Conservation (phyloP, 805 yeast species). For the Yarrowia sp. region DNA sequence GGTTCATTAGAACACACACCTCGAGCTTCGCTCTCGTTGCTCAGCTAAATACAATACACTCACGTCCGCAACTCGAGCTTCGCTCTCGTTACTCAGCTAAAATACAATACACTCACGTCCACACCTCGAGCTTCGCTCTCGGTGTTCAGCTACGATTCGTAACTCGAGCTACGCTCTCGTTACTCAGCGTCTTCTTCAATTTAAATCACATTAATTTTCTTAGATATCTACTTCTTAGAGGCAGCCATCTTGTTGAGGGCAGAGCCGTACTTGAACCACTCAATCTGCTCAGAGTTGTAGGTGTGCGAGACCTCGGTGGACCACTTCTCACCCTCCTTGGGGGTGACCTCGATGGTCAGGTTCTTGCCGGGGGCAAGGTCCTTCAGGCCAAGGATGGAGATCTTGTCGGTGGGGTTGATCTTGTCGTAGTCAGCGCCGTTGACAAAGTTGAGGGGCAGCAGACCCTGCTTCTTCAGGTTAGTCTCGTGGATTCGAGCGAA, state of each 20-base stretch:
- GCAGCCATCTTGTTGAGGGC: constrained; percentile 95
- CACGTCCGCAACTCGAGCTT: too few species aligned
- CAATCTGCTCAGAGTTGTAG: constrained; percentile 93
- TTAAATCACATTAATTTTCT: constrained; percentile 15
- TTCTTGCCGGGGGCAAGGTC: constrained; percentile 91
- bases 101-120: too few species aligned
- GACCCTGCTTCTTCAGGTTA: constrained; percentile 99
- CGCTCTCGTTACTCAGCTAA: too few species aligned
- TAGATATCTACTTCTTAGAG: not conserved
- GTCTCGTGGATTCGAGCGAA: constrained; percentile 99
- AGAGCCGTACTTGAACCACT: constrained; percentile 98
- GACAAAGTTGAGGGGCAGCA: constrained; percentile 92
- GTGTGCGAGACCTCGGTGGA: constrained; percentile 91
- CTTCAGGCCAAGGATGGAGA: constrained; percentile 81
- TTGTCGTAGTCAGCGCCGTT: constrained; percentile 88
- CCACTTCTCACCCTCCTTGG: constrained; percentile 78
- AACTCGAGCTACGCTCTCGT: not conserved
- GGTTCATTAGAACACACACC: too few species aligned
- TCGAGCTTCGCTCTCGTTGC: too few species aligned
- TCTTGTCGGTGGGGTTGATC: constrained; percentile 85
- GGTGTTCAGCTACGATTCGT: too few species aligned
- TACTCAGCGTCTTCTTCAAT: not conserved
- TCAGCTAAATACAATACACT: too few species aligned
- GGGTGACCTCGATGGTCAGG: constrained; percentile 71
- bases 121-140: too few species aligned